Evolutionary conservation across 2,329 filamentous ascomycete species (phyloP).

Genomic region (Fusarium mexicanum): DNA sequence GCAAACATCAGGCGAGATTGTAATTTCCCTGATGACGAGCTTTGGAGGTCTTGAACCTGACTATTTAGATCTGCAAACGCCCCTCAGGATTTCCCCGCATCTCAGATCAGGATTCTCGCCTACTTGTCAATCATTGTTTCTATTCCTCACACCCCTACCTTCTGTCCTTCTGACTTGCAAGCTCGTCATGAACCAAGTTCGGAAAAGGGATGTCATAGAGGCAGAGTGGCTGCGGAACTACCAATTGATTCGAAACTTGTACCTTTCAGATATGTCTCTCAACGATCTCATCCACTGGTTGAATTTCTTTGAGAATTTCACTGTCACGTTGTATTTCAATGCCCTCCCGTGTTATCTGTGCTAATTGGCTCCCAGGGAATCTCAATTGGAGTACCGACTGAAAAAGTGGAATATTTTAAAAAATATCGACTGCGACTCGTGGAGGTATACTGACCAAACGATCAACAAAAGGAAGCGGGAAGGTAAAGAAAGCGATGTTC

Average conservation of each 20-base stretch:
- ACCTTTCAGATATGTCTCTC: not conserved
- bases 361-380: rapidly evolving
- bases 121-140: rapidly evolving
- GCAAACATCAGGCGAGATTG: not conserved
- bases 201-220: not conserved
- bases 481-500: not conserved
- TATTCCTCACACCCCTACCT: rapidly evolving
- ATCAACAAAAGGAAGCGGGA: not conserved
- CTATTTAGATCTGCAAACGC: not conserved
- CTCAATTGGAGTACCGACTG: not conserved
- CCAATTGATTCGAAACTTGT: rapidly evolving
- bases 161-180: not conserved
- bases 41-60: not conserved
- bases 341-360: rapidly evolving
- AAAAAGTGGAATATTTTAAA: not conserved
- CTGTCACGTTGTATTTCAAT: not conserved
- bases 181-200: rapidly evolving
- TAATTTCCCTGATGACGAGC: not conserved
- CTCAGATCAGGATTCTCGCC: not conserved
- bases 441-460: not conserved
- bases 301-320: not conserved
- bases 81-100: not conserved
- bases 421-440: rapidly evolving
- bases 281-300: not conserved
- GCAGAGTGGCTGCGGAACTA: not conserved